phyloP scores from a whole-genome alignment of 2,329 filamentous ascomycete genomes.

The Alternaria angustiovoidea region DNA sequence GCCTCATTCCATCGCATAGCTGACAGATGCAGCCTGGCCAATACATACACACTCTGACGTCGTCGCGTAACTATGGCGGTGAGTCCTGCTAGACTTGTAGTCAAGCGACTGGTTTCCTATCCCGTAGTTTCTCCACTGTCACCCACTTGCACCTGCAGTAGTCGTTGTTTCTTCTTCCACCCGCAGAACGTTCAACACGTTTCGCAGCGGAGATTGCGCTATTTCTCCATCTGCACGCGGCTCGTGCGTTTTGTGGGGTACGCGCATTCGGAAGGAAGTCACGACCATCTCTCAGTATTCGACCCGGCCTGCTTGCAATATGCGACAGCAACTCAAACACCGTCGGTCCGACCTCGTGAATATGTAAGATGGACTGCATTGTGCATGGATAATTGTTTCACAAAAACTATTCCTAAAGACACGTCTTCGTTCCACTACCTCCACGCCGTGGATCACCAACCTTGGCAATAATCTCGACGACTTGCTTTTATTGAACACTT shows the following conservation, averaged over 20 bases:
- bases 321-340: background rate
- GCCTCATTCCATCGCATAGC: constrained; percentile 12
- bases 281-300: constrained; percentile 4
- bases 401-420: background rate
- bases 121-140: constrained; percentile 28
- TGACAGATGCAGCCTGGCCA: background rate
- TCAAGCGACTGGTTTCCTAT: constrained; percentile 24
- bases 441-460: background rate
- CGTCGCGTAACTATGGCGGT: constrained; percentile 24
- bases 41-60: constrained; percentile 1
- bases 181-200: constrained; percentile 23
- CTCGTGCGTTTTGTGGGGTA: constrained; percentile 20
- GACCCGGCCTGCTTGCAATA: background rate
- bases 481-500: constrained; percentile 14
- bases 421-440: constrained; percentile 6
- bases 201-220: constrained; percentile 12
- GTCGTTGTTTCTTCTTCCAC: constrained; percentile 25
- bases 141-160: constrained; percentile 39
- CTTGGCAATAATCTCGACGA: constrained; percentile 23
- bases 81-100: constrained; percentile 30
- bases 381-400: constrained; percentile 4
- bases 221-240: constrained; percentile 1
- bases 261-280: constrained; percentile 9
- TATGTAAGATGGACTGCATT: background rate
- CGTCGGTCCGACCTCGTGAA: background rate